These are phyloP conservation scores for Aspergillus sp. DNA, from an alignment of 2,329 filamentous ascomycete species.

Conservation along the genomic window DNA sequence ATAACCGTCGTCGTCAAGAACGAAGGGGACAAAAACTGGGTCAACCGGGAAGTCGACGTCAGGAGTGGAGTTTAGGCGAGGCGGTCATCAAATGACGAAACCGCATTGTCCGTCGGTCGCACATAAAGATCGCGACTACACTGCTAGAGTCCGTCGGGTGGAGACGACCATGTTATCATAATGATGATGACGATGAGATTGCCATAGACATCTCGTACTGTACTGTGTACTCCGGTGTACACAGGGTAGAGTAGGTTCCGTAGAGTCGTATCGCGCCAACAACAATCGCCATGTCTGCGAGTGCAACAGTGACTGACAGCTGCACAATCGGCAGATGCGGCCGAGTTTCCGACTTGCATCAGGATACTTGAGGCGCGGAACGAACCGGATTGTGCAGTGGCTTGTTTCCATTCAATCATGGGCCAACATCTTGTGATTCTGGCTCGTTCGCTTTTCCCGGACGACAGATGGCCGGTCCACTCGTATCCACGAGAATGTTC, in stretches of 20 bases:
- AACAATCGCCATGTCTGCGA: not conserved
- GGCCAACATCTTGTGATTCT: not conserved
- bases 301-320: no score
- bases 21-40: conserved; percentile 4
- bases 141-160: not conserved
- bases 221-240: no score
- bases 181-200: not conserved
- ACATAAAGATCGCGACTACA: conserved; percentile 1
- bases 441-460: not conserved
- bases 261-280: not conserved
- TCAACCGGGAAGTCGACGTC: conserved; percentile 6
- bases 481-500: not conserved
- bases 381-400: not conserved
- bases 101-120: not conserved
- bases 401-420: not conserved
- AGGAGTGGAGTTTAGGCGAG: not conserved
- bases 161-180: not conserved
- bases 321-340: not conserved
- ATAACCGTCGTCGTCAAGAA: not conserved
- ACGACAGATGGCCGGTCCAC: not conserved
- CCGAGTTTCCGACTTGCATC: not conserved
- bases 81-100: not conserved
- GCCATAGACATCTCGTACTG: not conserved
- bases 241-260: no score
- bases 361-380: not conserved